phyloP scores from a whole-genome alignment of 2,329 filamentous ascomycete genomes.

The Fusarium citri region DNA sequence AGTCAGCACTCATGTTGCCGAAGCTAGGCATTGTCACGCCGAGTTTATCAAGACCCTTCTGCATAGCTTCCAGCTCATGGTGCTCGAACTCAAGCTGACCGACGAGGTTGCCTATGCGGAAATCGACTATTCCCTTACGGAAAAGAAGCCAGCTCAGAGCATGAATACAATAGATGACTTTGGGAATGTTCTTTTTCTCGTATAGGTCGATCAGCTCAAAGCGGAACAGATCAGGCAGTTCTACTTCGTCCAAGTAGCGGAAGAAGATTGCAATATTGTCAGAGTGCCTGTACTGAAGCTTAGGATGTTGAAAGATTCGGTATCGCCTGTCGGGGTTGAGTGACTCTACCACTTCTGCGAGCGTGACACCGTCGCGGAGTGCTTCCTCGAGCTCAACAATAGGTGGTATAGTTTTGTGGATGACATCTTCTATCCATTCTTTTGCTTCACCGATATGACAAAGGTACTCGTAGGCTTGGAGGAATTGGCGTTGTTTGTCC shows the following conservation, averaged over 20 bases:
- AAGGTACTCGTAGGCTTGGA: slow-evolving; percentile 97
- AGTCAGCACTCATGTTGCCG: slow-evolving; percentile 95
- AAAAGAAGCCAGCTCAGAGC: slow-evolving; percentile 97
- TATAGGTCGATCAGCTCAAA: slow-evolving; percentile 98
- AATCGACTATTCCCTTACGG: slow-evolving; percentile 92
- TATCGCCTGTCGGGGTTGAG: slow-evolving; percentile 80
- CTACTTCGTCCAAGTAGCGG: slow-evolving; percentile 88
- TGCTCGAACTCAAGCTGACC: slow-evolving; percentile 98
- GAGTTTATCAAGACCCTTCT: slow-evolving; percentile 95
- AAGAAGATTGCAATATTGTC: slow-evolving; percentile 99
- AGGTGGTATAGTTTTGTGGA: slow-evolving; percentile 85
- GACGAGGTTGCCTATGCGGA: slow-evolving; percentile 95
- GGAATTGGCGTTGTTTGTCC: slow-evolving; percentile 96
- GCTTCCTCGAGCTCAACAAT: slow-evolving; percentile 96
- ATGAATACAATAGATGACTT: slow-evolving; percentile 99
- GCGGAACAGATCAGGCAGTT: slow-evolving; percentile 93
- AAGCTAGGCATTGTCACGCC: slow-evolving; percentile 98
- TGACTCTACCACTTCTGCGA: slow-evolving; percentile 93
- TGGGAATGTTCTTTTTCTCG: slow-evolving; percentile 99
- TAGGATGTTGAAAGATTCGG: slow-evolving; percentile 86
- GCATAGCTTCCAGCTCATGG: slow-evolving; percentile 95
- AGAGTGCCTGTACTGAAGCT: slow-evolving; percentile 92
- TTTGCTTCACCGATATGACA: slow-evolving; percentile 99
- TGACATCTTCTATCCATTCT: slow-evolving; percentile 96
- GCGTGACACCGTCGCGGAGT: slow-evolving; percentile 88